Evolutionary conservation across 306 rosid species (phyloP).

Genomic region (Trichosanthes truncata): DNA sequence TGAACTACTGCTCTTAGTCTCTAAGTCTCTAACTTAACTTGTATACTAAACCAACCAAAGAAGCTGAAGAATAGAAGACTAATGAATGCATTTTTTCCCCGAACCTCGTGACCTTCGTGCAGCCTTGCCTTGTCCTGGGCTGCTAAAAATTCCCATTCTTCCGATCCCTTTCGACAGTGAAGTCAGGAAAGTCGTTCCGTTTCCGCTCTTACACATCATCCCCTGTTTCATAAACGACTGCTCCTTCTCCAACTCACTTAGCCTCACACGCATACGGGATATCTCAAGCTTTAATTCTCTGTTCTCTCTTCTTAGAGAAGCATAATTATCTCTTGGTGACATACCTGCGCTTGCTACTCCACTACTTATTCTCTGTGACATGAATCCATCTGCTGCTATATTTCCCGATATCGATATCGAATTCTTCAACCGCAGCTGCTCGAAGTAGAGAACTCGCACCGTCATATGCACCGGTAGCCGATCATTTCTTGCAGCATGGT

Average conservation of each 20-base stretch:
- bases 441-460: conserved; percentile 67
- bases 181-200: conserved; percentile 63
- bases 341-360: conserved; percentile 83
- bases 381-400: conserved; percentile 48
- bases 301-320: conserved; percentile 76
- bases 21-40: no score
- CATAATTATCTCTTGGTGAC: conserved; percentile 85
- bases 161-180: conserved; percentile 76
- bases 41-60: background rate
- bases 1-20: no score
- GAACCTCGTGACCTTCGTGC: background rate
- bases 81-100: background rate
- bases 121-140: conserved; percentile 47
- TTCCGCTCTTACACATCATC: conserved; percentile 53
- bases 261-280: conserved; percentile 77
- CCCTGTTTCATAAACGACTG: conserved; percentile 79
- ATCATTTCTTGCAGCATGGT: conserved; percentile 81
- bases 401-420: conserved; percentile 52
- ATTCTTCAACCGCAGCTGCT: conserved; percentile 73
- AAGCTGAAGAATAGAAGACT: no score
- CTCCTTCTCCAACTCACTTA: conserved; percentile 88
- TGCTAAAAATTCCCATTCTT: conserved; percentile 57
- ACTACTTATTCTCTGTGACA: conserved; percentile 64
- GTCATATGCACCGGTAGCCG: conserved; percentile 68
- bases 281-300: conserved; percentile 79